A percentile compares a stretch with the other conserved stretches of the same genome.
Conservation (phyloP, 768 basidiomycete genomes). For the Antrodiella citrinella region DNA sequence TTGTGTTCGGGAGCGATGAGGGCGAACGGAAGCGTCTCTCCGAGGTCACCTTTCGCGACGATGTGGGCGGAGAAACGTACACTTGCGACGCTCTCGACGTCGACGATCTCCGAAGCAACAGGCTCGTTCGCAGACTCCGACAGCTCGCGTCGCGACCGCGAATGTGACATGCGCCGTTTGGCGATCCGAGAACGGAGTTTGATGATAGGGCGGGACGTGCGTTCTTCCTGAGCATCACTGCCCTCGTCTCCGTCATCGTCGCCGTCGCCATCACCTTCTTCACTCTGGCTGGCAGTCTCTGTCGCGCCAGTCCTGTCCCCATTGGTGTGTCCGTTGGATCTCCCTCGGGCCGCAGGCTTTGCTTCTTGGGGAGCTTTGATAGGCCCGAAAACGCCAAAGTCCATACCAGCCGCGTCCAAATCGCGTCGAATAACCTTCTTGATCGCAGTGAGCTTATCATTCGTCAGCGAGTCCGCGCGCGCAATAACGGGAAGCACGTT, state of each 20-base stretch:
- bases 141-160: constrained; percentile 66
- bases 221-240: constrained; percentile 41
- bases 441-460: constrained; percentile 60
- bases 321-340: constrained; percentile 4
- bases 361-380: constrained; percentile 19
- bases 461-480: constrained; percentile 75
- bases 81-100: constrained; percentile 65
- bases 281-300: neutral
- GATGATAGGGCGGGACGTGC: constrained; percentile 66
- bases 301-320: constrained; percentile 1
- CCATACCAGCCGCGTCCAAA: constrained; percentile 56
- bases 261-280: constrained; percentile 14
- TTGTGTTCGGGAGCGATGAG: constrained; percentile 65
- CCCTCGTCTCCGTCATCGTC: constrained; percentile 24
- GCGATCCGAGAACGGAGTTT: constrained; percentile 53
- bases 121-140: constrained; percentile 50
- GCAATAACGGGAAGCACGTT: constrained; percentile 82
- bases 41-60: constrained; percentile 53
- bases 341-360: constrained; percentile 7
- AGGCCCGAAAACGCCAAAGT: constrained; percentile 69
- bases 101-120: constrained; percentile 44
- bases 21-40: constrained; percentile 64
- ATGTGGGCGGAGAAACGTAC: constrained; percentile 69
- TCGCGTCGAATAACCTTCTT: constrained; percentile 69
- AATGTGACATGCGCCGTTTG: constrained; percentile 44